phyloP scores from a whole-genome alignment of 116 monocot species.

The Trichopus zeylanicus region DNA sequence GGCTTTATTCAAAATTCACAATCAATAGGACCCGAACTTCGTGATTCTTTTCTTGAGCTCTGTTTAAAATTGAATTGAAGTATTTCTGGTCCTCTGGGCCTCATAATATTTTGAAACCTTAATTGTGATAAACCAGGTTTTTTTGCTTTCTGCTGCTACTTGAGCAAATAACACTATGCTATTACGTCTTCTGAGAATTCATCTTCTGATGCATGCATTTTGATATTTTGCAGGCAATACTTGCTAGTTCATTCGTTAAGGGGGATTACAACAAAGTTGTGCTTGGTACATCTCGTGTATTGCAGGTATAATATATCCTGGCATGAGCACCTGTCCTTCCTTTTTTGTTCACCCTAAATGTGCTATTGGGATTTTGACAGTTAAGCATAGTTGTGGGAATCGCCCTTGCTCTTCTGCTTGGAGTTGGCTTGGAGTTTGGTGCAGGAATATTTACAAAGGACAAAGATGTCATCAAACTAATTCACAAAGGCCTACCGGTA shows the following conservation, averaged over 20 bases:
- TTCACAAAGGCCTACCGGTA: conserved; percentile 75
- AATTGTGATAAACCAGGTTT: too few species aligned
- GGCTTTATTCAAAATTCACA: too few species aligned
- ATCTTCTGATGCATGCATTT: not conserved
- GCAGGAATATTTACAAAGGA: conserved; percentile 80
- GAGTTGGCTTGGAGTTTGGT: conserved; percentile 66
- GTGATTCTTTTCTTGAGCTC: too few species aligned
- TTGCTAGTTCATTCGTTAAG: conserved; percentile 9
- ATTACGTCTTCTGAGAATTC: not conserved
- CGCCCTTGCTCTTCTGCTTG: conserved; percentile 51
- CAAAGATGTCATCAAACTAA: conserved; percentile 38
- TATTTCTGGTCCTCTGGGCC: too few species aligned
- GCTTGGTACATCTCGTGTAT: conserved; percentile 1
- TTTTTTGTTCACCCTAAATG: too few species aligned
- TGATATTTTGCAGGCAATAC: not conserved
- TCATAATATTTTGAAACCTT: too few species aligned
- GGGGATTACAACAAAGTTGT: conserved; percentile 6
- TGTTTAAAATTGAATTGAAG: too few species aligned
- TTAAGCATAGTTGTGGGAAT: conserved; percentile 74
- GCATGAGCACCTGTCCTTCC: too few species aligned
- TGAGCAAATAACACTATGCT: not conserved
- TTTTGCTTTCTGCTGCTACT: too few species aligned
- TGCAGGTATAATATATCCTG: not conserved
- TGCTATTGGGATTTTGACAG: conserved; percentile 23
- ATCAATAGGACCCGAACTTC: too few species aligned